Evolutionary conservation across 2,329 filamentous ascomycete species (phyloP), one percentile per base, ranked within the genome.

Genomic region (Aphanocladium album): DNA sequence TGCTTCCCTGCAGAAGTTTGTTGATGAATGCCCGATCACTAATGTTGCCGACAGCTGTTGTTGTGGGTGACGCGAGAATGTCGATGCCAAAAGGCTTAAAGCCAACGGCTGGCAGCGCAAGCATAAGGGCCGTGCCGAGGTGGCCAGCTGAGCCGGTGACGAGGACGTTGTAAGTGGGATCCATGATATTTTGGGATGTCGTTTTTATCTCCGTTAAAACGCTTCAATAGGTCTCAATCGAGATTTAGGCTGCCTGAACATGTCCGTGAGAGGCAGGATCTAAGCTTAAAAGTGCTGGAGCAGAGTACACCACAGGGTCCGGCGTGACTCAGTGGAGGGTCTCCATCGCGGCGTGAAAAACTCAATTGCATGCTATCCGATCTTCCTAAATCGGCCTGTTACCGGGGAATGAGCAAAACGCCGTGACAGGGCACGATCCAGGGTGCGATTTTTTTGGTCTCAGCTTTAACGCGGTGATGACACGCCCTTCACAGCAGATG

Each of bases 101-200:
- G 56, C 77, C 77, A 3, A 73, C 65, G 0, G 66, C 60, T 0
- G 75, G 74, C 2, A 80, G 70, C 9, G 68, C 63, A 21, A 79
- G 74, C 76, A 80, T 79, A 0, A 80, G 70, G 21, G 77, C 78
- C 1, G 71, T 72, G 63, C 78, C 78, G 11, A 80, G 73, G 58
- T 80, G 78, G 58, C 78, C 78, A 0, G 78, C 71, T 1, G 77
- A 77, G 63, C 78, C 78, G 17, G 78, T 80, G 41, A 80, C 75
- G 17, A 80, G 76, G 43, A 80, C 72, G 62, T 74, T 63, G 53
- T 67, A 68, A 27, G 14, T 51, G 16, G 46, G 19, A 30, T 61
- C 53, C 53, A 57, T 57, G 14, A 19, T 49, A 8, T 3, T 21
- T 23, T n/a, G 30, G 30, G 9, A 30, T 30, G 30, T 5, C 8